Evolutionary conservation across 768 basidiomycete species (phyloP).

Genomic region (Mycena vitilis): DNA sequence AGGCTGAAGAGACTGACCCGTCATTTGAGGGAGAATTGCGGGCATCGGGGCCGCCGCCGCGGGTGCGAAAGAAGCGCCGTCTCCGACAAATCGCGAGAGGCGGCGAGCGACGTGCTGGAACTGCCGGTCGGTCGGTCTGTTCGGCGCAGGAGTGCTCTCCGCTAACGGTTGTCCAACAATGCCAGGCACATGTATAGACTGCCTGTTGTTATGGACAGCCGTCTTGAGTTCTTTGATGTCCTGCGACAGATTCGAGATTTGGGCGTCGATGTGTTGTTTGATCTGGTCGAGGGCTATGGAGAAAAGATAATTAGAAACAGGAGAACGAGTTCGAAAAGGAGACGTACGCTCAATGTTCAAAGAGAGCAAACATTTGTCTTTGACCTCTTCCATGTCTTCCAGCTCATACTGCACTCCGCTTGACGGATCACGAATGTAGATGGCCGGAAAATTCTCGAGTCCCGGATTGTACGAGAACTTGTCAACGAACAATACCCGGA

Average conservation of each 20-base stretch:
- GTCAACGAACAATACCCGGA: conserved; percentile 93
- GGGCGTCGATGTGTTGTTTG: conserved; percentile 96
- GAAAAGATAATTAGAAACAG: conserved; percentile 19
- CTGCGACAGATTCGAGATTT: conserved; percentile 85
- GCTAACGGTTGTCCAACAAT: conserved; percentile 67
- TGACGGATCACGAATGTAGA: conserved; percentile 93
- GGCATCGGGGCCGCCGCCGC: conserved; percentile 40
- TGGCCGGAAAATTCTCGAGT: conserved; percentile 92
- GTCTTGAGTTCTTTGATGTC: conserved; percentile 91
- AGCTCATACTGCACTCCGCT: conserved; percentile 96
- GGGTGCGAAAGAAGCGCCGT: conserved; percentile 43
- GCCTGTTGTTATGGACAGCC: conserved; percentile 67
- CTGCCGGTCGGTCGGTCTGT: conserved; percentile 80
- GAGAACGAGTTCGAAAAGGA: not conserved
- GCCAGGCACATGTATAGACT: conserved; percentile 59
- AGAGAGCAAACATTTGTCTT: conserved; percentile 87
- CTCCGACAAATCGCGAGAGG: conserved; percentile 76
- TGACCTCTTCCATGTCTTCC: conserved; percentile 93
- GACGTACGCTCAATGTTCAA: conserved; percentile 96
- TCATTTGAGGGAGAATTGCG: conserved; percentile 68
- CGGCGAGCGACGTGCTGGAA: conserved; percentile 80
- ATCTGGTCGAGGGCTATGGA: conserved; percentile 93
- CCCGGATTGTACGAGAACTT: conserved; percentile 95
- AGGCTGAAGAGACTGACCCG: conserved; percentile 75
- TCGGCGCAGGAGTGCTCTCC: conserved; percentile 72